phyloP scores from a whole-genome alignment of 345 rosid species.

The Conringia planisiliqua region DNA sequence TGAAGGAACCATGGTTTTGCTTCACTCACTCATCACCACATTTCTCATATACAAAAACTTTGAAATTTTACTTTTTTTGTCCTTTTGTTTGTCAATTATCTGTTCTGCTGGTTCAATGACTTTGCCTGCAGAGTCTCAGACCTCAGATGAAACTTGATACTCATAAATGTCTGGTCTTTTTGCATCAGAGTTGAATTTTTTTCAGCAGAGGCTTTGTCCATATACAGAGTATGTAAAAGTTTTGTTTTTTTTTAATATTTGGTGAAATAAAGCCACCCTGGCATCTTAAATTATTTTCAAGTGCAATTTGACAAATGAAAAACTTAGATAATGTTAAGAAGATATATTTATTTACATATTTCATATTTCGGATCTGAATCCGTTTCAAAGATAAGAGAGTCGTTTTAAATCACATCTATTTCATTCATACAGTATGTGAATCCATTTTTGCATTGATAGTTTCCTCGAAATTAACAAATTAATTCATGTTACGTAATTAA shows the following conservation, averaged over 20 bases:
- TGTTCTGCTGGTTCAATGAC: constrained; percentile 20
- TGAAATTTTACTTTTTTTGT: constrained; percentile 6
- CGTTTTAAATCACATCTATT: background rate
- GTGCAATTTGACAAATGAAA: constrained; percentile 10
- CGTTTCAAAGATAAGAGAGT: background rate
- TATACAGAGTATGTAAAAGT: constrained; percentile 12
- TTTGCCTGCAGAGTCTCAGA: constrained; percentile 19
- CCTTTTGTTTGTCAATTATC: constrained; percentile 32
- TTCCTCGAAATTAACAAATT: background rate
- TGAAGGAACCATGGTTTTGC: constrained; percentile 16
- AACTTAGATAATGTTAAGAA: background rate
- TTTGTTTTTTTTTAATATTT: background rate
- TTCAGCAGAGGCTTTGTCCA: constrained; percentile 18
- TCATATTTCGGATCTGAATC: background rate
- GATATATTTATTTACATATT: background rate
- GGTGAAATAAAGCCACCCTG: background rate
- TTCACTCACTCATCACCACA: constrained; percentile 18
- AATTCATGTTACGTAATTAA: background rate
- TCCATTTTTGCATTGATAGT: background rate
- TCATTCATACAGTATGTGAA: background rate
- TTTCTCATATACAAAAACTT: background rate
- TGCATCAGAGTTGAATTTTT: background rate
- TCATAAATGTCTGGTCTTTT: constrained; percentile 24
- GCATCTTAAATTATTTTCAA: background rate
- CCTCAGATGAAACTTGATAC: constrained; percentile 24